phyloP scores from a whole-genome alignment of 441 rosid species.

The Melastoma candidum region DNA sequence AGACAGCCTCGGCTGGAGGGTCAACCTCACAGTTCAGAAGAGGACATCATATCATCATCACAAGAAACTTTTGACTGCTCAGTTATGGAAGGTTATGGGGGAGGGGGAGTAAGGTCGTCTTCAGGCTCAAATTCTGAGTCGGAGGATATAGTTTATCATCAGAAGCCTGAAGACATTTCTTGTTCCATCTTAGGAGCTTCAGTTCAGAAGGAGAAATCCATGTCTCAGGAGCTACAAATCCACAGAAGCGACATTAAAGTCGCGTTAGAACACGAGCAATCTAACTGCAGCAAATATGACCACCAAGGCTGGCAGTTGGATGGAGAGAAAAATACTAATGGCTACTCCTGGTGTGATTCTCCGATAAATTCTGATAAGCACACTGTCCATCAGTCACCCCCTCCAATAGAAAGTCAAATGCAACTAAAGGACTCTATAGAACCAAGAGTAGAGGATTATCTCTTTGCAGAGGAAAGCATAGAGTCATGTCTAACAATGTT shows the following conservation, averaged over 20 bases:
- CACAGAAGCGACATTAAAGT: conserved; percentile 25
- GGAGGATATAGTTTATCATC: conserved; percentile 34
- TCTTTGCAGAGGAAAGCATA: conserved; percentile 34
- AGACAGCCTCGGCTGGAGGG: conserved; percentile 4
- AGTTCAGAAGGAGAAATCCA: background rate
- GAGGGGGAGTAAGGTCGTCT: conserved; percentile 29
- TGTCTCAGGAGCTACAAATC: conserved; percentile 29
- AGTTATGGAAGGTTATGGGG: conserved; percentile 31
- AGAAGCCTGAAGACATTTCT: conserved; percentile 23
- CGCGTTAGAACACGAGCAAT: conserved; percentile 22
- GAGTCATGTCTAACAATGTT: conserved; percentile 40
- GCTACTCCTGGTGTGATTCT: conserved; percentile 28
- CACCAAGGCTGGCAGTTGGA: conserved; percentile 25
- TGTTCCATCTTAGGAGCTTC: conserved; percentile 4
- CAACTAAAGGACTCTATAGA: conserved; percentile 24
- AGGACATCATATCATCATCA: conserved; percentile 49
- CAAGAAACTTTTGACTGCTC: conserved; percentile 49
- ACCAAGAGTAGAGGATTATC: conserved; percentile 29
- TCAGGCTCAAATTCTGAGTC: conserved; percentile 51
- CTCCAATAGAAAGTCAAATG: conserved; percentile 24
- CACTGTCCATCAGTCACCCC: conserved; percentile 17
- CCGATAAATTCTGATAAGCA: conserved; percentile 23
- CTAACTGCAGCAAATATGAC: conserved; percentile 23
- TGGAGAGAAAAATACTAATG: conserved; percentile 18
- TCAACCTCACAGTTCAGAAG: conserved; percentile 45